These are phyloP conservation scores for Akanthomyces uredinophilus DNA, from an alignment of 2,329 filamentous ascomycete genomes.

Conservation along the genomic window DNA sequence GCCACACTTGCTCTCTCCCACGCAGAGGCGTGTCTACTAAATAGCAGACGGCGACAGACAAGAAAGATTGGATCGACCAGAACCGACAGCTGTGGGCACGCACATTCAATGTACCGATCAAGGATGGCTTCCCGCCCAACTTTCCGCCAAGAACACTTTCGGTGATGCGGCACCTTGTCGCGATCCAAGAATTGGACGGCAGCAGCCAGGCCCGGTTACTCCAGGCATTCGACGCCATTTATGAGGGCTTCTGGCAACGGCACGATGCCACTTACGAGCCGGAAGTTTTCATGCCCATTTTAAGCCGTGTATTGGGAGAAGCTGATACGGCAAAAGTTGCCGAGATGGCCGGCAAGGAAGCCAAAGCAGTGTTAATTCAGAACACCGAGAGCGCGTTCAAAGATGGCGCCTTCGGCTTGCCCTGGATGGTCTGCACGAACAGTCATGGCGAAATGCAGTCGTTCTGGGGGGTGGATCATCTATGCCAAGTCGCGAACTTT, in stretches of 20 bases:
- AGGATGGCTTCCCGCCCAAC: constrained; percentile 23
- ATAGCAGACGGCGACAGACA: constrained; percentile 24
- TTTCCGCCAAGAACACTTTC: constrained; percentile 33
- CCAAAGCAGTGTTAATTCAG: constrained; percentile 25
- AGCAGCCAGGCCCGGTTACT: constrained; percentile 20
- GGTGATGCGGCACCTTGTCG: constrained; percentile 31
- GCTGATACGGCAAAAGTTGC: constrained; percentile 26
- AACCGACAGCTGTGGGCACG: constrained; percentile 31
- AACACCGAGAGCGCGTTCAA: constrained; percentile 34
- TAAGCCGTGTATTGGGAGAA: constrained; percentile 24
- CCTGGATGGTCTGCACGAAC: constrained; percentile 34
- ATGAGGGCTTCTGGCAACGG: constrained; percentile 28
- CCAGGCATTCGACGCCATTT: constrained; percentile 30
- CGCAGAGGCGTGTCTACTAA: not conserved
- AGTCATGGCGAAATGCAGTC: constrained; percentile 26
- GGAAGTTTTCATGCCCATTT: constrained; percentile 23
- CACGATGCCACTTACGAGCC: constrained; percentile 24
- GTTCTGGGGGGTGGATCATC: constrained; percentile 37
- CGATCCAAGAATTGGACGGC: constrained; percentile 21
- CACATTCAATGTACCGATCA: constrained; percentile 31
- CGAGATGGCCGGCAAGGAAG: constrained; percentile 22
- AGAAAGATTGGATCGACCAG: constrained; percentile 31
- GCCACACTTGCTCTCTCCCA: not conserved
- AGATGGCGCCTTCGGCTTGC: constrained; percentile 34
- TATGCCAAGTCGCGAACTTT: constrained; percentile 32